Percentiles rank a stretch among this genome's conserved stretches.
These are phyloP conservation scores for Haematococcus lacustris DNA, from an alignment of 139 green algal genomes.

Conservation along the genomic window DNA sequence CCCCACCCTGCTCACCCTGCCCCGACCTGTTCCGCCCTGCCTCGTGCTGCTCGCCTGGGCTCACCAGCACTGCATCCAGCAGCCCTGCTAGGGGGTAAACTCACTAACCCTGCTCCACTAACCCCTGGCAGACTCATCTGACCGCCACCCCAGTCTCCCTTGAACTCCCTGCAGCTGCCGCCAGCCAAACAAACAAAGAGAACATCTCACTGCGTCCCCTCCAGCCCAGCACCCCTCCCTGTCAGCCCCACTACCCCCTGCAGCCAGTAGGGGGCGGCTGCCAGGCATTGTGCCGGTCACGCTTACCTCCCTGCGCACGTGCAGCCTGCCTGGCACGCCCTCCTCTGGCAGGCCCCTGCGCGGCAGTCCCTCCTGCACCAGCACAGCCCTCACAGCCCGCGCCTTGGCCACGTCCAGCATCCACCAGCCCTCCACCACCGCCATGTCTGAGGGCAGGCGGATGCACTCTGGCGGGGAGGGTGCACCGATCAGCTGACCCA, in stretches of 20 bases:
- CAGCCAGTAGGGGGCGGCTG: not conserved
- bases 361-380: constrained; percentile 27
- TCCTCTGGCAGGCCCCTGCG: constrained; percentile 13
- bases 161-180: not conserved
- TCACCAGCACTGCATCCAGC: not conserved
- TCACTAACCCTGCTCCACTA: too few species aligned
- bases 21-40: not conserved
- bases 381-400: constrained; percentile 13
- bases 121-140: not conserved
- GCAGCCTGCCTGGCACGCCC: not conserved
- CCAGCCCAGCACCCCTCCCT: not conserved
- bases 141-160: not conserved
- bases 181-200: not conserved
- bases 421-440: constrained; percentile 53
- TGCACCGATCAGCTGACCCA: constrained; percentile 64
- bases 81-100: too few species aligned
- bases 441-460: constrained; percentile 45
- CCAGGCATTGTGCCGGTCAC: too few species aligned
- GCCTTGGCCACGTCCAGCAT: constrained; percentile 21
- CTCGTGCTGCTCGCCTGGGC: not conserved
- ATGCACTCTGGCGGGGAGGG: constrained; percentile 52
- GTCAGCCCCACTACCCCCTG: too few species aligned
- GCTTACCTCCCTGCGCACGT: constrained; percentile 5
- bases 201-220: not conserved
- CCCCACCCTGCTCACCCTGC: too few species aligned